These are phyloP conservation scores for Sphagnum contortum DNA, from an alignment of 225 moss, liverwort and hornwort species.

Conservation along the genomic window DNA sequence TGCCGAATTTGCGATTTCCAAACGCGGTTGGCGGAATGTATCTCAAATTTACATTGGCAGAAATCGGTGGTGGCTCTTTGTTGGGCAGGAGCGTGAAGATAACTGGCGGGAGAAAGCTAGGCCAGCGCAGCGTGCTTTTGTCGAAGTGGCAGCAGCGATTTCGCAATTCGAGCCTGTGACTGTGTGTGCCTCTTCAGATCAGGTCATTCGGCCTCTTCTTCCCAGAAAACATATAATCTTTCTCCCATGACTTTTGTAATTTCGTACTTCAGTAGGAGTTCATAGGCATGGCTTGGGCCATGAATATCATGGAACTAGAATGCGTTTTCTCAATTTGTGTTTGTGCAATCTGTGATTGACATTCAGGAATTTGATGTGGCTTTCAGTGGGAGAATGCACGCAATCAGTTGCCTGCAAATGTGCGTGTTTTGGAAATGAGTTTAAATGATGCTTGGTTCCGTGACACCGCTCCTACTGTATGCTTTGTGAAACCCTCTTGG, in stretches of 20 bases:
- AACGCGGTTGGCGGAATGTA: neutral
- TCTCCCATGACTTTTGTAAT: no score
- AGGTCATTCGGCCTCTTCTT: constrained; percentile 22
- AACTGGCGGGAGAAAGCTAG: constrained; percentile 72
- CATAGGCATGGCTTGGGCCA: no score
- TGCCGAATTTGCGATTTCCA: neutral
- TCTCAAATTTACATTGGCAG: neutral
- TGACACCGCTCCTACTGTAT: constrained; percentile 76
- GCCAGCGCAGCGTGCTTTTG: constrained; percentile 78
- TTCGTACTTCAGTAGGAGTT: no score
- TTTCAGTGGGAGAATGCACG: constrained; percentile 84
- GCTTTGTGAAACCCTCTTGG: constrained; percentile 1
- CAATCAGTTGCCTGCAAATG: constrained; percentile 48
- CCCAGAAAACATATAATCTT: no score
- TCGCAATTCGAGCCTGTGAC: constrained; percentile 90
- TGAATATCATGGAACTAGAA: no score
- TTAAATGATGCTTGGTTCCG: constrained; percentile 92
- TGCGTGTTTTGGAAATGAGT: constrained; percentile 89
- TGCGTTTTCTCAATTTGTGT: no score
- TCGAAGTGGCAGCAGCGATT: constrained; percentile 84
- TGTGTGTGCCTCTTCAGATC: constrained; percentile 44
- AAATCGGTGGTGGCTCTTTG: neutral
- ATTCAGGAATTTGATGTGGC: constrained; percentile 1
- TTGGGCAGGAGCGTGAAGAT: constrained; percentile 65
- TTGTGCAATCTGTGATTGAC: constrained; percentile 7